Evolutionary conservation across 2,329 filamentous ascomycete genomes (phyloP).

Genomic region (Chrysoporthe puriensis): DNA sequence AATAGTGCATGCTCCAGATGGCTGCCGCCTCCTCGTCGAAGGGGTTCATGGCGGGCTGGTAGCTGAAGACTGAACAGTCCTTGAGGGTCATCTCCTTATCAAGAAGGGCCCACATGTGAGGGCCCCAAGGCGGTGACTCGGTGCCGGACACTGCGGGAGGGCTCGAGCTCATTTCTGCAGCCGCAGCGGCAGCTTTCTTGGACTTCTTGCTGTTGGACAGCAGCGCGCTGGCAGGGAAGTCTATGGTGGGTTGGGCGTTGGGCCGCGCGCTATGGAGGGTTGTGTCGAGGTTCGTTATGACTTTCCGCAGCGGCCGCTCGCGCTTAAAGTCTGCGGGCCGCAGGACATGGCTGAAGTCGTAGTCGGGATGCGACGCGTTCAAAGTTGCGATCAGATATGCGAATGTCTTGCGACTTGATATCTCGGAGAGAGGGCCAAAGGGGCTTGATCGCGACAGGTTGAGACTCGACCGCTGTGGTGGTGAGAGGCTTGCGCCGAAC

Average conservation of each 20-base stretch:
- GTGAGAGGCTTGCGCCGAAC: constrained; percentile 84
- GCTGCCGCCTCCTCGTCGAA: constrained; percentile 91
- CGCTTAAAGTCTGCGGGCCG: constrained; percentile 88
- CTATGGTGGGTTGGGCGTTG: constrained; percentile 45
- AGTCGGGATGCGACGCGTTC: constrained; percentile 94
- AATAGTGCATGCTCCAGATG: constrained; percentile 95
- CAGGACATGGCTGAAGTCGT: constrained; percentile 93
- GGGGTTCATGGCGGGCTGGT: constrained; percentile 85
- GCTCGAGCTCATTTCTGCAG: constrained; percentile 44
- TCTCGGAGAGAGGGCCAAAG: constrained; percentile 87
- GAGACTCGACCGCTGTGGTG: constrained; percentile 71
- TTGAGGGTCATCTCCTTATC: constrained; percentile 93
- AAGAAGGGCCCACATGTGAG: constrained; percentile 87
- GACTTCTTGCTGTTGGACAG: constrained; percentile 42
- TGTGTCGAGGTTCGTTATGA: constrained; percentile 86
- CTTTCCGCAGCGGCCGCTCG: constrained; percentile 76
- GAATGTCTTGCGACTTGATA: constrained; percentile 87
- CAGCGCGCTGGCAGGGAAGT: constrained; percentile 49
- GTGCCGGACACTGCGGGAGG: constrained; percentile 42
- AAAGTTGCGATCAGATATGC: constrained; percentile 95
- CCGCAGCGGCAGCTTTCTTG: constrained; percentile 43
- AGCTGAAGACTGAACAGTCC: constrained; percentile 88
- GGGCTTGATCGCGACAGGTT: constrained; percentile 86
- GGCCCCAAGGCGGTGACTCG: constrained; percentile 70
- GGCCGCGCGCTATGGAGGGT: constrained; percentile 87